A percentile compares a stretch with the other conserved stretches of the same genome.
phyloP scores from a whole-genome alignment of 1,139 yeast species.

The Debaryomyces nepalensis region DNA sequence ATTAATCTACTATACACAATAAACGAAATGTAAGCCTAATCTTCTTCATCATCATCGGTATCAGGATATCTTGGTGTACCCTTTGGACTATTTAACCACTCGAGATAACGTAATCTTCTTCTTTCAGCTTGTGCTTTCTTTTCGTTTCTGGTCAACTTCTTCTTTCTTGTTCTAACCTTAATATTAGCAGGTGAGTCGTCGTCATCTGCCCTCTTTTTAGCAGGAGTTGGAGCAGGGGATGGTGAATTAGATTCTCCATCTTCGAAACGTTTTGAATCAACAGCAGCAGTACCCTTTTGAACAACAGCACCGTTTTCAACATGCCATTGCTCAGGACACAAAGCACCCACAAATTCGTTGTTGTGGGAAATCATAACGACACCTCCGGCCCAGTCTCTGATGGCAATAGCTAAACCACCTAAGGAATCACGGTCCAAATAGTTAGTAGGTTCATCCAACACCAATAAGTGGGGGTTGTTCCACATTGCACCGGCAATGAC shows the following conservation, averaged over 20 bases:
- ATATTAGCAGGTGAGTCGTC: conserved; percentile 95
- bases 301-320: conserved; percentile 91
- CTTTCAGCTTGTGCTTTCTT: conserved; percentile 90
- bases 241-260: conserved; percentile 56
- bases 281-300: conserved; percentile 77
- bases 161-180: conserved; percentile 89
- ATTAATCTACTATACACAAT: conserved; percentile 9
- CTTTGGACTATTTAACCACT: conserved; percentile 95
- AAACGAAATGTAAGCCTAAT: conserved; percentile 5
- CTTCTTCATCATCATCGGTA: conserved; percentile 86
- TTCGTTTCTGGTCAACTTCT: conserved; percentile 96
- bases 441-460: conserved; percentile 97
- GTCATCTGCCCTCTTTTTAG: conserved; percentile 58
- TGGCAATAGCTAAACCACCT: conserved; percentile 96
- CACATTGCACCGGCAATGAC: conserved; percentile 99
- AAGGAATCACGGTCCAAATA: conserved; percentile 96
- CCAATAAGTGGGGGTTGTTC: conserved; percentile 98
- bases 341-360: conserved; percentile 94
- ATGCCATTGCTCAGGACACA: conserved; percentile 98
- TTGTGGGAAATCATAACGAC: conserved; percentile 98
- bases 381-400: conserved; percentile 98
- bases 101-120: conserved; percentile 91
- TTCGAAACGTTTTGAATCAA: conserved; percentile 80
- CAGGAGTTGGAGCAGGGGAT: conserved; percentile 29
- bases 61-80: conserved; percentile 96